These are phyloP conservation scores for Wickerhamomyces chaumierensis DNA, from an alignment of 805 yeast species.

Conservation along the genomic window DNA sequence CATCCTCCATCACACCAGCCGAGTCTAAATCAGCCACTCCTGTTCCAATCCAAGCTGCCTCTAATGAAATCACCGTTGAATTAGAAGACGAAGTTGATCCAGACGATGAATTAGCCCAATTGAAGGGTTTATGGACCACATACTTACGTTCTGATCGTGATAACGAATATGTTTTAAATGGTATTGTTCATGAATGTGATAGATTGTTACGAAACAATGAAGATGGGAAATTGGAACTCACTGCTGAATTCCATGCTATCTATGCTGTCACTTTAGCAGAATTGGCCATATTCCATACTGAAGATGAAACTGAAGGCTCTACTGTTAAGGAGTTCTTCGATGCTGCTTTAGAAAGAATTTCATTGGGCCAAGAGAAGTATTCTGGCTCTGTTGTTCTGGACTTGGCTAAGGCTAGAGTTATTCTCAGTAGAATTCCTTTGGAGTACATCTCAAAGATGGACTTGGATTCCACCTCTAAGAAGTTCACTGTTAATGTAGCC, in stretches of 20 bases:
- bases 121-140: constrained; percentile 62
- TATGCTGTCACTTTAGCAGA: constrained; percentile 67
- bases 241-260: constrained; percentile 53
- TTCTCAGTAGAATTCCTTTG: constrained; percentile 48
- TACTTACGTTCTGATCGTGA: constrained; percentile 46
- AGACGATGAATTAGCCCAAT: constrained; percentile 70
- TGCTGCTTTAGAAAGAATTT: constrained; percentile 63
- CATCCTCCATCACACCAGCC: too few species aligned
- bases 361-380: constrained; percentile 40
- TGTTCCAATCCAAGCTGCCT: constrained; percentile 16
- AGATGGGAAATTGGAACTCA: constrained; percentile 19
- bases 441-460: constrained; percentile 42
- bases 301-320: constrained; percentile 25
- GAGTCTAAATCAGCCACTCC: constrained; percentile 11
- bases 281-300: constrained; percentile 43
- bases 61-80: constrained; percentile 48
- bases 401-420: constrained; percentile 44
- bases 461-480: constrained; percentile 23
- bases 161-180: constrained; percentile 59
- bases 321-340: constrained; percentile 46
- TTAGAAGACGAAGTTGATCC: constrained; percentile 59
- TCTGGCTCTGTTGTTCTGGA: constrained; percentile 35
- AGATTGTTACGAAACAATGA: constrained; percentile 42
- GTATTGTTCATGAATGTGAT: constrained; percentile 89
- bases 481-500: constrained; percentile 22